phyloP scores from a whole-genome alignment of 1,284 basidiomycete species.

The Cyathus olla region DNA sequence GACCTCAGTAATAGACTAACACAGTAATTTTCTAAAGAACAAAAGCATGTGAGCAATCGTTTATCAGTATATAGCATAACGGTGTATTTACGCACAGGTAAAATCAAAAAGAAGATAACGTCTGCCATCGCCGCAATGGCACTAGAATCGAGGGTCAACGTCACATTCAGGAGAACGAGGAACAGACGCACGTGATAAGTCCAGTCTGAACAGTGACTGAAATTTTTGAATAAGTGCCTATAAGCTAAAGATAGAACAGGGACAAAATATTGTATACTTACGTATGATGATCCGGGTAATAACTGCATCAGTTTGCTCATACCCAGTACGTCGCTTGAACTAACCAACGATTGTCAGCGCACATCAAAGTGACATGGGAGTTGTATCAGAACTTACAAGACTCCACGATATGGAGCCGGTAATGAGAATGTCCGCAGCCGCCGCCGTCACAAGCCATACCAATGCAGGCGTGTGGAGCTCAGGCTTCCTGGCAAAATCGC shows the following conservation, averaged over 20 bases:
- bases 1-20: background rate
- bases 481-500: slow-evolving; percentile 16
- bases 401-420: slow-evolving; percentile 33
- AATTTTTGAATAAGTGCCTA: too few species aligned
- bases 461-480: slow-evolving; percentile 23
- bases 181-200: background rate
- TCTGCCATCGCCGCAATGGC: background rate
- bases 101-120: background rate
- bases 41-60: too few species aligned
- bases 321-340: slow-evolving; percentile 15
- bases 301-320: slow-evolving; percentile 17
- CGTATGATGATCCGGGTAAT: slow-evolving; percentile 16
- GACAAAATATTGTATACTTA: slow-evolving; percentile 8
- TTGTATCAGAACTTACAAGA: slow-evolving; percentile 34
- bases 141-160: too few species aligned
- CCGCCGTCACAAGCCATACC: slow-evolving; percentile 38
- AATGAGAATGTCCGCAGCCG: slow-evolving; percentile 39
- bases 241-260: too few species aligned
- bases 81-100: background rate
- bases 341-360: background rate
- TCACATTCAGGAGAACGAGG: too few species aligned
- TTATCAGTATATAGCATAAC: background rate
- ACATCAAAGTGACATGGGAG: too few species aligned
- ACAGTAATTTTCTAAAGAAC: slow-evolving; percentile 2
- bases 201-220: slow-evolving; percentile 3